phyloP scores from a whole-genome alignment of 2,329 filamentous ascomycete species.

The Amphichorda felina region DNA sequence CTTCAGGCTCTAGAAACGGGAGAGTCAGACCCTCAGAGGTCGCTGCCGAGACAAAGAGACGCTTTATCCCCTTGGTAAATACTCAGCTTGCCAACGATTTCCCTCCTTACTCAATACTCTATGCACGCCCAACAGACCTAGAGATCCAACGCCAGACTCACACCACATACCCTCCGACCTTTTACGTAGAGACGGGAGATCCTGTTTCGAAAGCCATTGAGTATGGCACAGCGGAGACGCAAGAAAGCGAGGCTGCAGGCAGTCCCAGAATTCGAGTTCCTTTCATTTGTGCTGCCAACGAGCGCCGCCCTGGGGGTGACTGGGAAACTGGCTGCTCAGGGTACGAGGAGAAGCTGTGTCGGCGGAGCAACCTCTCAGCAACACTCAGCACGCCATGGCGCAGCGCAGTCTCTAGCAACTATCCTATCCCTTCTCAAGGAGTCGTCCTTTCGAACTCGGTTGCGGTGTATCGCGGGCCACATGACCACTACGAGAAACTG shows the following conservation, averaged over 20 bases:
- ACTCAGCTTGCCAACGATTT: slow-evolving; percentile 40
- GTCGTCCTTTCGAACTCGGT: slow-evolving; percentile 61
- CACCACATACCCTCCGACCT: slow-evolving; percentile 27
- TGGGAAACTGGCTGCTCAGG: slow-evolving; percentile 53
- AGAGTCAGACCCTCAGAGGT: slow-evolving; percentile 42
- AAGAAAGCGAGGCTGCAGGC: slow-evolving; percentile 18
- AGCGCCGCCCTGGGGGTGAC: slow-evolving; percentile 66
- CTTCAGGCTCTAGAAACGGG: slow-evolving; percentile 16
- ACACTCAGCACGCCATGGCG: slow-evolving; percentile 49
- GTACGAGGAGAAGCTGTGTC: slow-evolving; percentile 56
- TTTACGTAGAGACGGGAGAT: slow-evolving; percentile 42
- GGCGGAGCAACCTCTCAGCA: slow-evolving; percentile 61
- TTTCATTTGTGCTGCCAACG: slow-evolving; percentile 64
- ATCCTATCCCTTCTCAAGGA: slow-evolving; percentile 59
- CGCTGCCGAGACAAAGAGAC: slow-evolving; percentile 59
- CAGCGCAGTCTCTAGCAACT: slow-evolving; percentile 35
- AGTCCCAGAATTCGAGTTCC: slow-evolving; percentile 35
- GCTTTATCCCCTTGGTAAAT: slow-evolving; percentile 54
- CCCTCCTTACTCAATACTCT: slow-evolving; percentile 47
- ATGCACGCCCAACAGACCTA: slow-evolving; percentile 38
- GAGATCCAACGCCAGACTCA: slow-evolving; percentile 20
- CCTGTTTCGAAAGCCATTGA: slow-evolving; percentile 48
- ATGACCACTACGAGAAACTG: slow-evolving; percentile 50
- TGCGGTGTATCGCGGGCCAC: slow-evolving; percentile 61
- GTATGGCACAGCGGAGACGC: slow-evolving; percentile 32